Evolutionary conservation across 208 protist species (phyloP).

Genomic region (Angomonas deanei): DNA sequence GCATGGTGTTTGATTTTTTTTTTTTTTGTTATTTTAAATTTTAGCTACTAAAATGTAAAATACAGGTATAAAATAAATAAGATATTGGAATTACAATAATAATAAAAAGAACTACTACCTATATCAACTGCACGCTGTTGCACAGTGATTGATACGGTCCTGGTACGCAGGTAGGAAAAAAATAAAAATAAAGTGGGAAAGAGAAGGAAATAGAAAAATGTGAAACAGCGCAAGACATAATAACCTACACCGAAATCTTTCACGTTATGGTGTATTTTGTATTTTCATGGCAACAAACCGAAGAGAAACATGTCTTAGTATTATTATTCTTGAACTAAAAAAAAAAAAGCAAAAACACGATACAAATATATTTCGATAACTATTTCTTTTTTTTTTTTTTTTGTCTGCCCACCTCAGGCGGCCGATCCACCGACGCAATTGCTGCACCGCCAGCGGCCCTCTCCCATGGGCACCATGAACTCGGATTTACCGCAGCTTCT

Average conservation of each 20-base stretch:
- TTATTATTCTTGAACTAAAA: neutral
- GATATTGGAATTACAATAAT: neutral
- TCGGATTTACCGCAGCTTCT: neutral
- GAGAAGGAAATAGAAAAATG: conserved; percentile 7
- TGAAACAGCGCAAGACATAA: neutral
- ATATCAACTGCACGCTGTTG: no score
- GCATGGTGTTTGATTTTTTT: conserved; percentile 30
- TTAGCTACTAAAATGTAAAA: neutral
- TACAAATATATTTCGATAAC: conserved; percentile 1
- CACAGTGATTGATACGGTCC: no score
- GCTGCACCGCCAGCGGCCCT: neutral
- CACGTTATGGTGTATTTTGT: no score
- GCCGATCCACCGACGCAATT: neutral
- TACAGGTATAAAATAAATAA: conserved; percentile 1
- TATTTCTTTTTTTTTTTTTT: neutral
- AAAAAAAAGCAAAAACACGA: conserved; percentile 15
- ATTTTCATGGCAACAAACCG: no score
- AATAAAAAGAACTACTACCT: neutral
- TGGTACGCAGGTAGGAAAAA: neutral
- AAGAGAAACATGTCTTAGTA: no score
- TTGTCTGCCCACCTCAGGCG: no score
- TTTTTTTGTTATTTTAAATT: conserved; percentile 7
- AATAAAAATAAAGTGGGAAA: conserved; percentile 3
- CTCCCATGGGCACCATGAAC: neutral
- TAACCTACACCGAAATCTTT: no score